Evolutionary conservation across 768 basidiomycete species (phyloP), one percentile per base, ranked within the genome.

Genomic region (Phlegmacium glaucopus): DNA sequence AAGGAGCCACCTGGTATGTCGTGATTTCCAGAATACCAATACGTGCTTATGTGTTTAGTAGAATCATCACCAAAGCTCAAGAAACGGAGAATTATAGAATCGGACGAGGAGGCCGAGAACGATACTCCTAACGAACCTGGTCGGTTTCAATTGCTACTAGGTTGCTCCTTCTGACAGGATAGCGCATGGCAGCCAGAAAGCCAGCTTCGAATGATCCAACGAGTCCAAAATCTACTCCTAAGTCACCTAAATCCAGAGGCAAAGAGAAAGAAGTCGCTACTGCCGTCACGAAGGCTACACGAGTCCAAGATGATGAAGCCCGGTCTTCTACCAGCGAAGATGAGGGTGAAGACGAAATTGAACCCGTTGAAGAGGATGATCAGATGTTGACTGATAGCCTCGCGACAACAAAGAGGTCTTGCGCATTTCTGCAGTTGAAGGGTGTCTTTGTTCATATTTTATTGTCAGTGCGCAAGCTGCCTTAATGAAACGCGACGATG

Each of bases 391-490:
- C 62, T 38, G 61, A 68, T 43, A 69, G 61, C 36, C 67, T 62
- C 29, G 66, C 70, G 10, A 82, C 83, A 3, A 80, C 82, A 0
- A 87, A 88, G 59, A 82, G 72, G 92, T 88, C 22, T 22, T 5
- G 53, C 4, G 44, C 22, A 22, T 12, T 18, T 39, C 27, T 43
- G 34, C 36, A n/a, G 45, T 1, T 41, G 30, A 28, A 37, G 39
- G 10, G 8, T 32, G 29, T 22, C 26, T 18, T 26, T 7, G 15
- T 12, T 55, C 30, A 49, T 34, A 43, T 39, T 25, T 37, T 47
- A 22, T 13, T 6, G 32, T 38, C 47, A 85, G 90, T 65, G 88
- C 82, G n/a, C 78, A 89, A 60, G 79, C 78, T 34, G 85, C 78
- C 8, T 63, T 90, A 26, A 75, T 73, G 16, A 76, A 76, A 54